These are phyloP conservation scores for Hanseniaspora uvarum DNA, from an alignment of 1,139 yeast species.

Conservation along the genomic window DNA sequence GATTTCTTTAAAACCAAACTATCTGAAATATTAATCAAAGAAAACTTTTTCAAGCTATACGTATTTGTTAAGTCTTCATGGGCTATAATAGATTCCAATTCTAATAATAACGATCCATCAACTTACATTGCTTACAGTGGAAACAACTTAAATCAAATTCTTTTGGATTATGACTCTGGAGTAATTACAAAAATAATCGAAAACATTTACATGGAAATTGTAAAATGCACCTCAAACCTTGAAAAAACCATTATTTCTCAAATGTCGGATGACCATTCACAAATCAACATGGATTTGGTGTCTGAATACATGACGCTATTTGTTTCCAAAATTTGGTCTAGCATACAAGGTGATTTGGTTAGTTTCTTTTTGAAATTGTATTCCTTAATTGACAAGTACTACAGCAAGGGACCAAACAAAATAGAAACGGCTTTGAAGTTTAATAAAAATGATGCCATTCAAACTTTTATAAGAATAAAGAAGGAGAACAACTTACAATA, in stretches of 20 bases:
- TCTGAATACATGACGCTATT: conserved; percentile 31
- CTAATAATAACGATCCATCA: conserved; percentile 38
- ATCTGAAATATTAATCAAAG: conserved; percentile 43
- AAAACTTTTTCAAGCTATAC: conserved; percentile 53
- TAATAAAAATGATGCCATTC: conserved; percentile 36
- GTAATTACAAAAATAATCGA: conserved; percentile 51
- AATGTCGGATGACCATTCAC: conserved; percentile 33
- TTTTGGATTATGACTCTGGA: conserved; percentile 46
- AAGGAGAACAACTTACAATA: conserved; percentile 18
- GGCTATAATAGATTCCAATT: conserved; percentile 37
- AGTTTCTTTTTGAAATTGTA: conserved; percentile 35
- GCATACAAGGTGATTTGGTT: conserved; percentile 43
- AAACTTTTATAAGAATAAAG: conserved; percentile 34
- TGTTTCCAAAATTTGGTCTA: conserved; percentile 43
- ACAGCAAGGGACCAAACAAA: conserved; percentile 31
- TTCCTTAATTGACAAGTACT: conserved; percentile 37
- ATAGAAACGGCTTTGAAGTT: conserved; percentile 31
- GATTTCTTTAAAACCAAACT: conserved; percentile 35
- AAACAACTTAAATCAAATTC: conserved; percentile 47
- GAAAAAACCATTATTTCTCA: conserved; percentile 41
- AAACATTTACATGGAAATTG: conserved; percentile 40
- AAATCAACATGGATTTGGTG: conserved; percentile 22
- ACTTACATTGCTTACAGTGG: conserved; percentile 56
- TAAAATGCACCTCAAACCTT: neutral
- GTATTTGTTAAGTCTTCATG: conserved; percentile 61